phyloP scores from a whole-genome alignment of 441 rosid genomes.

The Gossypium gossypioides region DNA sequence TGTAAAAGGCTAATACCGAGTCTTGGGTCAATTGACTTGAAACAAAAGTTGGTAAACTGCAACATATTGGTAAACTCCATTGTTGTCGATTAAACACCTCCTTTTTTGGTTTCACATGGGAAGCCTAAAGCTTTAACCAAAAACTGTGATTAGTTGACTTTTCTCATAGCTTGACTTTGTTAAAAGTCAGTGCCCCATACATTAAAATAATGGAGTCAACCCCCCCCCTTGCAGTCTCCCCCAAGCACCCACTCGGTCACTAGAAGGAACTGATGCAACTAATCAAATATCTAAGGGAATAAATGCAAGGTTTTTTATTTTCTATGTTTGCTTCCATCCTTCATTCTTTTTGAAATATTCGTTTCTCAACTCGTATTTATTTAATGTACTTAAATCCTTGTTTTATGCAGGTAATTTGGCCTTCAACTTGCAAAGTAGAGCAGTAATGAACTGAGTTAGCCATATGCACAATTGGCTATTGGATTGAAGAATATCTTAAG shows the following conservation, averaged over 20 bases:
- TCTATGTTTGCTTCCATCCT: not conserved
- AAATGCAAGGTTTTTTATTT: not conserved
- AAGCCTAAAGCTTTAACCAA: not conserved
- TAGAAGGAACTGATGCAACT: not conserved
- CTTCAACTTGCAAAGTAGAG: not conserved
- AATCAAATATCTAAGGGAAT: not conserved
- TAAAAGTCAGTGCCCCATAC: not conserved
- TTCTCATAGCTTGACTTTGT: not conserved
- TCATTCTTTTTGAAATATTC: not conserved
- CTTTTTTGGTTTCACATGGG: not conserved
- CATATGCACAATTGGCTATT: not conserved
- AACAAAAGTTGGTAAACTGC: not conserved
- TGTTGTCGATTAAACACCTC: not conserved
- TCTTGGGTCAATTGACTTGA: not conserved
- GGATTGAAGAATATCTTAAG: not conserved
- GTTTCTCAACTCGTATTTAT: not conserved
- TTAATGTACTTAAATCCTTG: not conserved
- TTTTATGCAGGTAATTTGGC: not conserved
- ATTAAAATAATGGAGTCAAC: not conserved
- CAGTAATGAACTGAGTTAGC: not conserved
- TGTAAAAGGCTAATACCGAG: not conserved
- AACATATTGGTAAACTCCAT: not conserved
- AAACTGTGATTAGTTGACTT: slow-evolving; percentile 5
- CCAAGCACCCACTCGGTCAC: not conserved
- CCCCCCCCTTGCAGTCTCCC: not conserved